phyloP scores from a whole-genome alignment of 1,284 basidiomycete species.

The Ceratorhiza oryzae-sativae region DNA sequence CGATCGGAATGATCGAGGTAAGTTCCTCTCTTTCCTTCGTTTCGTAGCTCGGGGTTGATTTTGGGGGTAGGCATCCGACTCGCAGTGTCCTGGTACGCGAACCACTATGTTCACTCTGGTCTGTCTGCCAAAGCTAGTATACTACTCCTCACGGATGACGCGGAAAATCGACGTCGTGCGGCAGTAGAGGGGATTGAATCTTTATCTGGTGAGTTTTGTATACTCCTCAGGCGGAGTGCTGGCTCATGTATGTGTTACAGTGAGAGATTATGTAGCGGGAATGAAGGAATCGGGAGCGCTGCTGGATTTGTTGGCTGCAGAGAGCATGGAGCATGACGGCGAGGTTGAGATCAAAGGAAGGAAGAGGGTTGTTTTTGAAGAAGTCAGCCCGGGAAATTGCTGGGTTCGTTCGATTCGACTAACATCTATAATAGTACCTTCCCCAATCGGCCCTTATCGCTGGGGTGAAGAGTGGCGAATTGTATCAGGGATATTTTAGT shows the following conservation, averaged over 20 bases:
- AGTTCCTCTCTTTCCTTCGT: slow-evolving; percentile 42
- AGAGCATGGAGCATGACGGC: slow-evolving; percentile 58
- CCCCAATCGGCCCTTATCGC: slow-evolving; percentile 76
- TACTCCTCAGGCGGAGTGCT: neutral
- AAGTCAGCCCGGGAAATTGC: slow-evolving; percentile 59
- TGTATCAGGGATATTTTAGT: slow-evolving; percentile 94
- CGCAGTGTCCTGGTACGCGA: slow-evolving; percentile 83
- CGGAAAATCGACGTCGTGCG: slow-evolving; percentile 81
- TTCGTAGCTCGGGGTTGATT: neutral
- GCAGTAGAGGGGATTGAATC: slow-evolving; percentile 70
- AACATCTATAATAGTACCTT: slow-evolving; percentile 68
- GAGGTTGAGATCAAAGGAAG: slow-evolving; percentile 67
- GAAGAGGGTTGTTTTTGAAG: slow-evolving; percentile 72
- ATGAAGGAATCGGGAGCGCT: slow-evolving; percentile 69
- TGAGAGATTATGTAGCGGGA: slow-evolving; percentile 81
- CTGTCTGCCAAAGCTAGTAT: slow-evolving; percentile 57
- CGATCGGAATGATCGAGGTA: slow-evolving; percentile 91
- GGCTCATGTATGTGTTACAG: slow-evolving; percentile 50
- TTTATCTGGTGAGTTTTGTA: slow-evolving; percentile 61
- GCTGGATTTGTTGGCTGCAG: slow-evolving; percentile 79
- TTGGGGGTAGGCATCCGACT: slow-evolving; percentile 76
- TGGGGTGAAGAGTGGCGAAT: slow-evolving; percentile 83
- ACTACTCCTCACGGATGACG: slow-evolving; percentile 89
- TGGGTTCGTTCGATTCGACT: neutral
- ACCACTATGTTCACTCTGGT: slow-evolving; percentile 61